Evolutionary conservation across 805 yeast genomes (phyloP).

Genomic region (Schwanniomyces pseudopolymorphus): DNA sequence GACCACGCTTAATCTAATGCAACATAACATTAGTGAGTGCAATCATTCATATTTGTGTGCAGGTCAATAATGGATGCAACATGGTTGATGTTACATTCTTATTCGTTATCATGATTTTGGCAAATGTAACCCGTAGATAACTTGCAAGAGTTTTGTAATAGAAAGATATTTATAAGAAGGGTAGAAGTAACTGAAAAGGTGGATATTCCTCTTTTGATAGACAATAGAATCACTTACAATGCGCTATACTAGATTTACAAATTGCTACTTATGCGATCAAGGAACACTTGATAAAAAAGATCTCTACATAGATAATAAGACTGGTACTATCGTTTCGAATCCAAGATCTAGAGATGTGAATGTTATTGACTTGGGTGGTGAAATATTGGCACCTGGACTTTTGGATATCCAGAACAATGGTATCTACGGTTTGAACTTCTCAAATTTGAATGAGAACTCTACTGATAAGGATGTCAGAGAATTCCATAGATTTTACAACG

Average conservation of each 20-base stretch:
- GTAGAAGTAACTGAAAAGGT: neutral
- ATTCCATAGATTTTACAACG: constrained; percentile 37
- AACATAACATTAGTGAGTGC: neutral
- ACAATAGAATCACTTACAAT: neutral
- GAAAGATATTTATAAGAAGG: neutral
- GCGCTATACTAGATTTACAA: constrained; percentile 33
- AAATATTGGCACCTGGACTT: constrained; percentile 53
- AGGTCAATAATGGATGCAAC: neutral
- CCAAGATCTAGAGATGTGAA: constrained; percentile 18
- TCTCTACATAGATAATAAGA: constrained; percentile 40
- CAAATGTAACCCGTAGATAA: neutral
- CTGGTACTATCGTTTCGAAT: constrained; percentile 40
- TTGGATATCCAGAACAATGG: constrained; percentile 61
- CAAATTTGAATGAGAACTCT: constrained; percentile 30
- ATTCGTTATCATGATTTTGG: neutral
- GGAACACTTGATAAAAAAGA: constrained; percentile 39
- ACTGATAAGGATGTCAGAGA: constrained; percentile 27
- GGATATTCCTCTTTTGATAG: neutral
- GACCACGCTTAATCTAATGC: neutral
- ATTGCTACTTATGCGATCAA: constrained; percentile 43
- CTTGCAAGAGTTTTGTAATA: neutral
- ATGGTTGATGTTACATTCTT: neutral
- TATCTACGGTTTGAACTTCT: constrained; percentile 54
- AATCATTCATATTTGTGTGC: neutral
- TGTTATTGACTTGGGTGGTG: constrained; percentile 46